Evolutionary conservation across 1,284 basidiomycete species (phyloP).

Genomic region (Trichosporon faecale): DNA sequence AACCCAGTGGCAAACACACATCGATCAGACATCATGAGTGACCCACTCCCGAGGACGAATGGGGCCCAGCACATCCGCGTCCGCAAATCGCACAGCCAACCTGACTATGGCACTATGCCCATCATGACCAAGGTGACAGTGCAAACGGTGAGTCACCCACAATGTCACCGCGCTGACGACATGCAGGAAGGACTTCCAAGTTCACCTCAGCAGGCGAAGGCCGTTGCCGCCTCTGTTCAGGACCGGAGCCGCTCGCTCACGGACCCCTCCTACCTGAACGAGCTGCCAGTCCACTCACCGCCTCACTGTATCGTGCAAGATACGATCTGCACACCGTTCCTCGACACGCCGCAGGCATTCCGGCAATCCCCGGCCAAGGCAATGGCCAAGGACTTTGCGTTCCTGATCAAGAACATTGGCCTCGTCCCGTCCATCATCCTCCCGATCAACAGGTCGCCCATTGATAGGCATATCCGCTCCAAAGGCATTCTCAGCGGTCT

Average conservation of each 20-base stretch:
- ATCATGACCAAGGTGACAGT: background rate
- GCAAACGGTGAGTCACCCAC: background rate
- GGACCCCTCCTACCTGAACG: background rate
- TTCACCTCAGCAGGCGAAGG: background rate
- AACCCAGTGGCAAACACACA: background rate
- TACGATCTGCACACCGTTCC: constrained; percentile 1
- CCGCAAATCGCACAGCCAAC: background rate
- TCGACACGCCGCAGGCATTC: constrained; percentile 10
- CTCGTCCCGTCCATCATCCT: constrained; percentile 24
- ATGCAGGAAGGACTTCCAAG: background rate
- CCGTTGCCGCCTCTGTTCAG: background rate
- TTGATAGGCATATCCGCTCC: background rate
- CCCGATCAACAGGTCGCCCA: constrained; percentile 14
- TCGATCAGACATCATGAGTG: background rate
- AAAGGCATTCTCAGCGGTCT: constrained; percentile 7
- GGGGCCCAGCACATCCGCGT: background rate
- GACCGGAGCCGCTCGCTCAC: background rate
- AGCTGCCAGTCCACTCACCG: background rate
- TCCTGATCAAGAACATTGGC: constrained; percentile 20
- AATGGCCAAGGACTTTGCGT: constrained; percentile 18
- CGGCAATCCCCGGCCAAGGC: constrained; percentile 7
- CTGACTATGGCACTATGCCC: background rate
- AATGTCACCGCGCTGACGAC: background rate
- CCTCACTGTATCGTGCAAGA: constrained; percentile 2
- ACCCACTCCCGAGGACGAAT: background rate